Conservation (phyloP, 768 basidiomycete species). For the Lactarius tabidus region DNA sequence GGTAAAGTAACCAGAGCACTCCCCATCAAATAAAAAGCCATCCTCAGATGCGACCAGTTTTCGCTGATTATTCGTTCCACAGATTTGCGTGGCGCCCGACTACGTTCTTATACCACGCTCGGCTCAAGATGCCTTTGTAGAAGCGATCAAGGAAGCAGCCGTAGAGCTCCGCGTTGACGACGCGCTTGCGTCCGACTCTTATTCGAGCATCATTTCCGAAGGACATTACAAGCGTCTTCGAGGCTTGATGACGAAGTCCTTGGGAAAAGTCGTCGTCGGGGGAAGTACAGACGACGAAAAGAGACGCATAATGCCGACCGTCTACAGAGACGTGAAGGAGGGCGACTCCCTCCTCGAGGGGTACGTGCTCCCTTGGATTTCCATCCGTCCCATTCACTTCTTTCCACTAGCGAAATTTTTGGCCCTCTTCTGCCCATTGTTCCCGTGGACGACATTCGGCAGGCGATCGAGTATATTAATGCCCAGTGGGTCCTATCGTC, state of each 20-base stretch:
- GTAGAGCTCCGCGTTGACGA: conserved; percentile 51
- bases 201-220: conserved; percentile 50
- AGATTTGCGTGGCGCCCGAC: conserved; percentile 44
- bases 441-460: conserved; percentile 49
- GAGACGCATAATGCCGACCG: conserved; percentile 53
- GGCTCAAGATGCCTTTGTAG: conserved; percentile 45
- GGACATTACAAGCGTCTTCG: conserved; percentile 52
- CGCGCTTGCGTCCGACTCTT: conserved; percentile 42
- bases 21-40: not conserved
- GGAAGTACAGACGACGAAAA: conserved; percentile 38
- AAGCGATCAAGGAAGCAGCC: conserved; percentile 42
- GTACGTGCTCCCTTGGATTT: conserved; percentile 33
- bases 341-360: conserved; percentile 60
- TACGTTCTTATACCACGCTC: conserved; percentile 42
- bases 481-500: conserved; percentile 38
- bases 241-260: conserved; percentile 48
- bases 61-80: not conserved
- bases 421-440: conserved; percentile 67
- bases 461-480: conserved; percentile 54
- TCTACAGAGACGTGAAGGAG: conserved; percentile 50
- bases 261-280: conserved; percentile 54
- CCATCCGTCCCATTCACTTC: not conserved
- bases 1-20: conserved; percentile 30
- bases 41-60: not conserved
- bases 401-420: conserved; percentile 56